These are phyloP conservation scores for Cryptococcus neoformans DNA, from an alignment of 1,284 basidiomycete species.

Conservation along the genomic window DNA sequence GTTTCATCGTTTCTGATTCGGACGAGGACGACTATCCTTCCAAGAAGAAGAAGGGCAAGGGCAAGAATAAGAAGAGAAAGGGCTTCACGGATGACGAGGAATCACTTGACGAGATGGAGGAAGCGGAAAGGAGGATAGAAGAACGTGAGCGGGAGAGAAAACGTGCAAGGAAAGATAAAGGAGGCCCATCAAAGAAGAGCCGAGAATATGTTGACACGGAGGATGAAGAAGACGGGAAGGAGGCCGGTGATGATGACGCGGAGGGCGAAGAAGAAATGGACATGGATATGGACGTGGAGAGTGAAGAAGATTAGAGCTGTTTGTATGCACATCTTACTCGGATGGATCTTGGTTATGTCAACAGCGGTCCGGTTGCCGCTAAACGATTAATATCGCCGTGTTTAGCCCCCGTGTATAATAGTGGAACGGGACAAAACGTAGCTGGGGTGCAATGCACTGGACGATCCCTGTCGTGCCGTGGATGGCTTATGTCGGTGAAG, in stretches of 20 bases:
- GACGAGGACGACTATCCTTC: conserved; percentile 29
- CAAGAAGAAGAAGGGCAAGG: conserved; percentile 19
- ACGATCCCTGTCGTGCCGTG: too few species aligned
- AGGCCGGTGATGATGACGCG: conserved; percentile 21
- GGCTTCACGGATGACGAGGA: conserved; percentile 9
- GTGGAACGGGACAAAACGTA: too few species aligned
- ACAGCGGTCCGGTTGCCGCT: too few species aligned
- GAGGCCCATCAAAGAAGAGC: conserved; percentile 13
- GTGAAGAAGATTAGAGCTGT: conserved; percentile 35
- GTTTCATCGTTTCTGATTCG: conserved; percentile 44
- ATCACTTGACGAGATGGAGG: conserved; percentile 37
- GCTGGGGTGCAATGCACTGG: too few species aligned
- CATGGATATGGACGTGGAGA: conserved; percentile 47
- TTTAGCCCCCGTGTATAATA: too few species aligned
- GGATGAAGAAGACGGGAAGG: conserved; percentile 30
- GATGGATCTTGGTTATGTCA: too few species aligned
- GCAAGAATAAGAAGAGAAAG: conserved; percentile 16
- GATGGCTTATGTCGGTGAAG: too few species aligned
- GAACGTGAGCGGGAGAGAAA: conserved; percentile 30
- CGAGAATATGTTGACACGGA: conserved; percentile 33
- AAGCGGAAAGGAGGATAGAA: conserved; percentile 35
- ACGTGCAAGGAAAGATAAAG: conserved; percentile 25
- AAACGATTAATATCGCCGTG: too few species aligned
- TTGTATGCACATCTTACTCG: not conserved
- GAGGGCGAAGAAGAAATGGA: conserved; percentile 28